Evolutionary conservation across 2,329 filamentous ascomycete species (phyloP).

Genomic region (Xylaria sp.): DNA sequence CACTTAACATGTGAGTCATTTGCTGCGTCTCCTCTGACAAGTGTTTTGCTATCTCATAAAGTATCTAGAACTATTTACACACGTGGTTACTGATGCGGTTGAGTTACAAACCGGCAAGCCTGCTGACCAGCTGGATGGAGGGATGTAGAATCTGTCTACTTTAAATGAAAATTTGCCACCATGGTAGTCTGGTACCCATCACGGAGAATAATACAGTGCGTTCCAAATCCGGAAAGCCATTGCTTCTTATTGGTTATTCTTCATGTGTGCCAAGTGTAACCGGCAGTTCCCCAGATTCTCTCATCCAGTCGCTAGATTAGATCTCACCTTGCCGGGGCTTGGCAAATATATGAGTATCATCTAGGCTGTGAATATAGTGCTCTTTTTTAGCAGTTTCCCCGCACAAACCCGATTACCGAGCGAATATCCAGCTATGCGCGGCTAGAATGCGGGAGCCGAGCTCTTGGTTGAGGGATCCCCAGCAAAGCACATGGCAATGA

Average conservation of each 20-base stretch:
- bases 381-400: constrained; percentile 4
- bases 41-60: neutral
- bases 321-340: constrained; percentile 22
- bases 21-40: neutral
- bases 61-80: no score
- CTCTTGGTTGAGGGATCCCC: constrained; percentile 4
- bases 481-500: constrained; percentile 2
- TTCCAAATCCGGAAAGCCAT: constrained; percentile 7
- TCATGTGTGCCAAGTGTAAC: constrained; percentile 22
- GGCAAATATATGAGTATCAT: constrained; percentile 15
- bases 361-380: constrained; percentile 8
- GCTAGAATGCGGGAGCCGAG: constrained; percentile 6
- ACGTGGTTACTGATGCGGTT: neutral
- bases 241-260: constrained; percentile 8
- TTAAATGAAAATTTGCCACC: constrained; percentile 2
- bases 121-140: neutral
- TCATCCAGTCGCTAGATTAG: constrained; percentile 15
- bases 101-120: neutral
- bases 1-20: neutral
- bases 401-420: constrained; percentile 15
- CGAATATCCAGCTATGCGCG: constrained; percentile 4
- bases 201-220: constrained; percentile 8
- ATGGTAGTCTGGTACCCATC: neutral
- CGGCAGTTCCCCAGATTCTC: constrained; percentile 28
- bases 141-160: constrained; percentile 1